phyloP scores from a whole-genome alignment of 2,329 filamentous ascomycete species.

The Botrytis squamosa region DNA sequence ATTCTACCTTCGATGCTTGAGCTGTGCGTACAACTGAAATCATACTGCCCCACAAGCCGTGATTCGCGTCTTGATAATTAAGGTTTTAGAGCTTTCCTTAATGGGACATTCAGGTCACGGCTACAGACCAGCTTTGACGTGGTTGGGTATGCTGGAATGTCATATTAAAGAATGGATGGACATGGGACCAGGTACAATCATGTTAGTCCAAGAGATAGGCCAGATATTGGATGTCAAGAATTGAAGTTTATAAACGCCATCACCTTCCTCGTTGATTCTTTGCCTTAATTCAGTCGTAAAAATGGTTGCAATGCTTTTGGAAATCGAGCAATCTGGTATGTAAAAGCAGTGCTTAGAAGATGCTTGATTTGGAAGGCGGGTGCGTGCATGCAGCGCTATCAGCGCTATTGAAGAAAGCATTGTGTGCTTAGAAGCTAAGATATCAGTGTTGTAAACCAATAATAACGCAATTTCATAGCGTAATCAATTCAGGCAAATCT shows the following conservation, averaged over 20 bases:
- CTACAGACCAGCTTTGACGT: not conserved
- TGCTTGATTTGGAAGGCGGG: constrained; percentile 2
- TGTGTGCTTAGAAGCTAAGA: not conserved
- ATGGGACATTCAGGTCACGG: not conserved
- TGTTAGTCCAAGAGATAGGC: not conserved
- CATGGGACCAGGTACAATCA: not conserved
- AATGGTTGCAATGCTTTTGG: not conserved
- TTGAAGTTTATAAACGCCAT: not conserved
- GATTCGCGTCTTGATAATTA: not conserved
- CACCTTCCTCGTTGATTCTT: not conserved
- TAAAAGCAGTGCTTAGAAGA: not conserved
- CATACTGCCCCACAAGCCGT: not conserved
- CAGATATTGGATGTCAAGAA: not conserved
- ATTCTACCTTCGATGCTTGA: not conserved
- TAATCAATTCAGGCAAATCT: constrained; percentile 8
- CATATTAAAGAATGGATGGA: not conserved
- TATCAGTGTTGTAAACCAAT: not conserved
- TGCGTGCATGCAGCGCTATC: not conserved
- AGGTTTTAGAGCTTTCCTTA: rapidly evolving
- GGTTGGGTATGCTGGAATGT: not conserved
- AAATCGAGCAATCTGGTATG: not conserved
- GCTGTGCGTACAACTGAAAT: not conserved
- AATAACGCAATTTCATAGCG: not conserved
- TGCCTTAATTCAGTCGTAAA: not conserved
- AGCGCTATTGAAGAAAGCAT: not conserved